Evolutionary conservation across 805 yeast genomes (phyloP).

Genomic region (Vanderwaltozyma polyspora): DNA sequence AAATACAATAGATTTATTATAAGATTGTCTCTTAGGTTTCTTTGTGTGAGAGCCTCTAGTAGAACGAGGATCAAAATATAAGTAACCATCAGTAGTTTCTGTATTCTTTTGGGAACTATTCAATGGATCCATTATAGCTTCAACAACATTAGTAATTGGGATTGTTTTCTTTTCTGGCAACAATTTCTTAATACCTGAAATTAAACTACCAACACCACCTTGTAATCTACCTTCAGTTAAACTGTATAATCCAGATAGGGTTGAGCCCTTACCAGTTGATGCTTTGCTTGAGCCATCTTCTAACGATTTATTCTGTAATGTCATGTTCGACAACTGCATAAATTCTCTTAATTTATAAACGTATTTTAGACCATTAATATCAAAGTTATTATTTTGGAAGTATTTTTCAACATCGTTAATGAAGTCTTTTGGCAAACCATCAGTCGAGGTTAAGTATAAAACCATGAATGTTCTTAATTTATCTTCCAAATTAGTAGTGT

Average conservation of each 20-base stretch:
- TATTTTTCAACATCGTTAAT: slow-evolving; percentile 50
- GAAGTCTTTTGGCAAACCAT: slow-evolving; percentile 33
- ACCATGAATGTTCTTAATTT: slow-evolving; percentile 83
- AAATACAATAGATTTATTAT: slow-evolving; percentile 76
- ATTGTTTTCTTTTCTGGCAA: slow-evolving; percentile 80
- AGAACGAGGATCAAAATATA: slow-evolving; percentile 78
- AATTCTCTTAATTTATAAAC: slow-evolving; percentile 74
- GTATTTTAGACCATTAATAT: slow-evolving; percentile 56
- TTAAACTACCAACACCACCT: slow-evolving; percentile 82
- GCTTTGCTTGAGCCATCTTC: slow-evolving; percentile 26
- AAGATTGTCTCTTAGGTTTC: slow-evolving; percentile 75
- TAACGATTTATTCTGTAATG: slow-evolving; percentile 27
- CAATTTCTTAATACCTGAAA: slow-evolving; percentile 76
- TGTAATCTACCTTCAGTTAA: slow-evolving; percentile 72
- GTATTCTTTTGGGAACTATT: slow-evolving; percentile 52
- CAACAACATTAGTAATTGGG: slow-evolving; percentile 84
- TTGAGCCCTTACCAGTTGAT: slow-evolving; percentile 9
- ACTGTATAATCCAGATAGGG: slow-evolving; percentile 65
- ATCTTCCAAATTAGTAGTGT: slow-evolving; percentile 59
- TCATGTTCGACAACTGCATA: slow-evolving; percentile 40
- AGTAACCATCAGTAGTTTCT: slow-evolving; percentile 74
- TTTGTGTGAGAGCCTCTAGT: slow-evolving; percentile 83
- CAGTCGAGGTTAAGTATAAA: slow-evolving; percentile 46
- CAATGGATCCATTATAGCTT: slow-evolving; percentile 79
- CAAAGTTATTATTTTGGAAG: slow-evolving; percentile 45